Evolutionary conservation across 129 eudicot genomes (phyloP).

Genomic region (Flaveria linearis): DNA sequence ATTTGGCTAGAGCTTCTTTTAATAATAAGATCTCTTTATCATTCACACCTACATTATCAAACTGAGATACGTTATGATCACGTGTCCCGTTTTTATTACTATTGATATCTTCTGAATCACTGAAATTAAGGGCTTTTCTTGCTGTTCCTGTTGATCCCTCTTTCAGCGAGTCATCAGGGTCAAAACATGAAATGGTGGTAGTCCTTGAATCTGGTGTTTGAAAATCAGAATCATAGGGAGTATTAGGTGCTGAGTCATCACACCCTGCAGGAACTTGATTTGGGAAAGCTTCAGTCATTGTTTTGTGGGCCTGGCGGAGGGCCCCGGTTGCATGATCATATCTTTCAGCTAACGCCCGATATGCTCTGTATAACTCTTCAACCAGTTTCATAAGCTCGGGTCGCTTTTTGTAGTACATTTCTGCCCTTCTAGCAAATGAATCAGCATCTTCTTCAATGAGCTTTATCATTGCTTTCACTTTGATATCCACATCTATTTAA

Average conservation of each 20-base stretch:
- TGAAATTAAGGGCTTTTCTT: constrained; percentile 71
- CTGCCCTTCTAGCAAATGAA: constrained; percentile 92
- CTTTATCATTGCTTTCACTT: constrained; percentile 87
- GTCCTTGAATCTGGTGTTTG: constrained; percentile 59
- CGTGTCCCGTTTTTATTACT: constrained; percentile 11
- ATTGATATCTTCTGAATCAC: constrained; percentile 43
- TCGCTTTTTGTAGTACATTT: constrained; percentile 89
- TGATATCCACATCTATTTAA: constrained; percentile 71
- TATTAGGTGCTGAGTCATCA: constrained; percentile 59
- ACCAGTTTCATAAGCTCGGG: constrained; percentile 95
- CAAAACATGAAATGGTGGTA: constrained; percentile 33
- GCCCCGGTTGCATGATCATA: constrained; percentile 98
- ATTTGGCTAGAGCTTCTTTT: constrained; percentile 65
- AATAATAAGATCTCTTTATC: constrained; percentile 60
- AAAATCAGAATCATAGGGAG: constrained; percentile 49
- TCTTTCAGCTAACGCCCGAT: constrained; percentile 92
- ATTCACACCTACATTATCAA: constrained; percentile 32
- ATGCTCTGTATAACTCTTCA: constrained; percentile 90
- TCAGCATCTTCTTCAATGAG: constrained; percentile 94
- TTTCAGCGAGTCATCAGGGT: constrained; percentile 50
- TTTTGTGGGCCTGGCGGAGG: constrained; percentile 86
- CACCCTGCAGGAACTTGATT: constrained; percentile 63
- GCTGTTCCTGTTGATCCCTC: constrained; percentile 49
- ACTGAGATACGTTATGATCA: constrained; percentile 18
- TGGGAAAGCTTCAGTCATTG: constrained; percentile 88